phyloP scores from a whole-genome alignment of 352 stramenopile genomes.

The Globisporangium polare region DNA sequence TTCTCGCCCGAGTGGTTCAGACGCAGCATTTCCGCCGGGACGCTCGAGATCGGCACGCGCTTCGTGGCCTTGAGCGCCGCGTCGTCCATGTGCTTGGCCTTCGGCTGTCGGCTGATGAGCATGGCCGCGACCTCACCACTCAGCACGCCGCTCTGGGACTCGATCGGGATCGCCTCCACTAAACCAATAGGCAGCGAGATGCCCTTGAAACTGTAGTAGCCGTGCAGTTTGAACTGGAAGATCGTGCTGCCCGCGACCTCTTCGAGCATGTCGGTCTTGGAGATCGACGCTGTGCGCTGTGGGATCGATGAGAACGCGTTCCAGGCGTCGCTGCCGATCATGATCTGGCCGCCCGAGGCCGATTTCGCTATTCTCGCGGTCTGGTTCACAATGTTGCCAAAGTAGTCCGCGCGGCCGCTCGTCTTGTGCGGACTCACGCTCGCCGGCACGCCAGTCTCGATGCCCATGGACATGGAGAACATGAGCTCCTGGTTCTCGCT shows the following conservation, averaged over 20 bases:
- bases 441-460: slow-evolving; percentile 76
- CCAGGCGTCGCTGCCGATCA: slow-evolving; percentile 82
- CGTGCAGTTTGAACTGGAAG: slow-evolving; percentile 83
- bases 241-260: slow-evolving; percentile 47
- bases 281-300: slow-evolving; percentile 27
- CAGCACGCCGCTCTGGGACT: slow-evolving; percentile 45
- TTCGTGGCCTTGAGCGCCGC: slow-evolving; percentile 33
- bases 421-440: slow-evolving; percentile 88
- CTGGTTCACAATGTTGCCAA: slow-evolving; percentile 89
- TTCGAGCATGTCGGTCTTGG: slow-evolving; percentile 40
- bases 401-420: slow-evolving; percentile 85
- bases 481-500: slow-evolving; percentile 75
- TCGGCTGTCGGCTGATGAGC: slow-evolving; percentile 35
- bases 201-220: slow-evolving; percentile 84
- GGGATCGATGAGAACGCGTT: slow-evolving; percentile 48
- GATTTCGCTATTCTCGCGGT: slow-evolving; percentile 85
- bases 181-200: slow-evolving; percentile 79
- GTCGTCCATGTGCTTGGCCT: slow-evolving; percentile 67
- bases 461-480: slow-evolving; percentile 87
- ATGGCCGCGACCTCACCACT: slow-evolving; percentile 33
- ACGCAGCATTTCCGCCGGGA: slow-evolving; percentile 57
- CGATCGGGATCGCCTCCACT: slow-evolving; percentile 75
- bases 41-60: slow-evolving; percentile 42
- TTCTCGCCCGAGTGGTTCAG: slow-evolving; percentile 58
- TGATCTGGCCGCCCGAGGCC: slow-evolving; percentile 69